phyloP scores from a whole-genome alignment of 306 rosid species.

The Mimosa pudica region DNA sequence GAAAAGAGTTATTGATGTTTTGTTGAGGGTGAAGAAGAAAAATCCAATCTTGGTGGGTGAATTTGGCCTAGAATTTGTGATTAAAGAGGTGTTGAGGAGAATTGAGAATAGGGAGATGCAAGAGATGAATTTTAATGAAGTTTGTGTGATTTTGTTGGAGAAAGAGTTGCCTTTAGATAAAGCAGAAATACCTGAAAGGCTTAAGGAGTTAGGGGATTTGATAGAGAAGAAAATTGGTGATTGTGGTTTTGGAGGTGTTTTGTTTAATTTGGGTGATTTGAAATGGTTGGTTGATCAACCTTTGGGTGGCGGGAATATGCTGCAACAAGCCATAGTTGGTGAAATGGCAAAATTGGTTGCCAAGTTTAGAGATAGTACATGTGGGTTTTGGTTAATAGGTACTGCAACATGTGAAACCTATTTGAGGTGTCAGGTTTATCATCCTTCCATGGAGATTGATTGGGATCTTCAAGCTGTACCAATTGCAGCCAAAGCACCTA shows the following conservation, averaged over 20 bases:
- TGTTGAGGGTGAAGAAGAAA: slow-evolving; percentile 61
- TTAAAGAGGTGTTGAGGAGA: slow-evolving; percentile 66
- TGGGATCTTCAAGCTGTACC: slow-evolving; percentile 83
- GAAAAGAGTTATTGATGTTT: slow-evolving; percentile 58
- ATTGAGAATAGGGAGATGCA: slow-evolving; percentile 72
- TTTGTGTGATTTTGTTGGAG: slow-evolving; percentile 64
- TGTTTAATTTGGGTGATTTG: slow-evolving; percentile 87
- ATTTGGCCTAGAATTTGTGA: slow-evolving; percentile 72
- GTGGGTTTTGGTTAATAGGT: slow-evolving; percentile 62
- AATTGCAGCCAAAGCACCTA: slow-evolving; percentile 63
- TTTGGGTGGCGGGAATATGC: slow-evolving; percentile 14
- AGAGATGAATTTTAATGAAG: slow-evolving; percentile 53
- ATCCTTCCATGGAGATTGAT: slow-evolving; percentile 72
- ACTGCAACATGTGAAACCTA: slow-evolving; percentile 79
- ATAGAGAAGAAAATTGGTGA: slow-evolving; percentile 55
- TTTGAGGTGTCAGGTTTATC: slow-evolving; percentile 76
- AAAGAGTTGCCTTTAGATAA: slow-evolving; percentile 66
- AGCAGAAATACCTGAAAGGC: slow-evolving; percentile 46
- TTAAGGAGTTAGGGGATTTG: slow-evolving; percentile 68
- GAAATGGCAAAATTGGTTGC: slow-evolving; percentile 62
- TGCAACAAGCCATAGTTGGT: slow-evolving; percentile 55
- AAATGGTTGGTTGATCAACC: slow-evolving; percentile 86
- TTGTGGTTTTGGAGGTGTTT: slow-evolving; percentile 51
- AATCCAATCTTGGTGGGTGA: slow-evolving; percentile 95
- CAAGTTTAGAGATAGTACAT: slow-evolving; percentile 41